Conservation (phyloP, 164 flowering plant species). For the Dillenia suffruticosa region DNA sequence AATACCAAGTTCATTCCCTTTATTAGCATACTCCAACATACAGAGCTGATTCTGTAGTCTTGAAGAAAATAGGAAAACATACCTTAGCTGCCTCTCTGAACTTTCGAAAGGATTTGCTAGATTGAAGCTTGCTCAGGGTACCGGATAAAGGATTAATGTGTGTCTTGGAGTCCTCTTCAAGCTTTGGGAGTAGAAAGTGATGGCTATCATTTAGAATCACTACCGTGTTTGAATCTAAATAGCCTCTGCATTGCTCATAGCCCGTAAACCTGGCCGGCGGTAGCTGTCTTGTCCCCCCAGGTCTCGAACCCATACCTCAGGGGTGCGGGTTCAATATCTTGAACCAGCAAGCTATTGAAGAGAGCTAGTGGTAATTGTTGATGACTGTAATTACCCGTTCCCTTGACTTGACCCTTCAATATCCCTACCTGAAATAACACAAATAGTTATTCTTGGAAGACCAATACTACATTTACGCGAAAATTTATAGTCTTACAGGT, state of each 20-base stretch:
- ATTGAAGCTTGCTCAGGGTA: constrained; percentile 80
- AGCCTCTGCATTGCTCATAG: constrained; percentile 93
- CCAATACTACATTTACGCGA: background rate
- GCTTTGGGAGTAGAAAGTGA: constrained; percentile 70
- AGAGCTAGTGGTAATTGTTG: no score
- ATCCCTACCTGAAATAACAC: constrained; percentile 63
- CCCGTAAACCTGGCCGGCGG: constrained; percentile 91
- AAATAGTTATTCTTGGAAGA: background rate
- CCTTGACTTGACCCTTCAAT: constrained; percentile 65
- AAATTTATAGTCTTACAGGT: no score
- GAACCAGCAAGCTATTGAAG: no score
- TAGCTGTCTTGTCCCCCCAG: constrained; percentile 62
- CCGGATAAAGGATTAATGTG: constrained; percentile 70
- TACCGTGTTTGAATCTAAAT: constrained; percentile 79
- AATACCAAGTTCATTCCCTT: no score
- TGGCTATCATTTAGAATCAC: constrained; percentile 88
- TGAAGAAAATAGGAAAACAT: background rate
- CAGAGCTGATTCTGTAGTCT: background rate
- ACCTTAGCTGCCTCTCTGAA: constrained; percentile 91
- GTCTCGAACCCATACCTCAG: no score
- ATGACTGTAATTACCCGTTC: constrained; percentile 78
- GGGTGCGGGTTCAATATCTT: no score
- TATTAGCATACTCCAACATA: background rate
- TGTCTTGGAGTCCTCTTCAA: constrained; percentile 65
- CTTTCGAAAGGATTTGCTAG: constrained; percentile 76